Percentiles rank a stretch among this genome's conserved stretches.
Evolutionary conservation across 2,329 filamentous ascomycete genomes (phyloP).

Genomic region (Fusarium vanettenii): DNA sequence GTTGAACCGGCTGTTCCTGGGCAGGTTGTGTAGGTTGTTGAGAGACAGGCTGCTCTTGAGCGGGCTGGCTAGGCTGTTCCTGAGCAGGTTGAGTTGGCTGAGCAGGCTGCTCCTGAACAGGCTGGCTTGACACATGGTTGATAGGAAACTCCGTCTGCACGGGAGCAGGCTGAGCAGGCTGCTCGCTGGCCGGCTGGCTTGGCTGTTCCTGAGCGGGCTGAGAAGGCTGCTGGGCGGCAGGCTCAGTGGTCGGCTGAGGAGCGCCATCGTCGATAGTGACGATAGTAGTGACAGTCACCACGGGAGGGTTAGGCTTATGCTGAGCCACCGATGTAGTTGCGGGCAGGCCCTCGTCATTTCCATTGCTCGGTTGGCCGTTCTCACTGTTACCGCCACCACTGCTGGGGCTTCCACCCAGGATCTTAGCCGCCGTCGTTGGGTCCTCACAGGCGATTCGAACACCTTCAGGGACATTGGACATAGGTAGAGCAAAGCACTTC

Average conservation of each 20-base stretch:
- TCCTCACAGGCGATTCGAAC: constrained; percentile 62
- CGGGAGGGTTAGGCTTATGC: constrained; percentile 28
- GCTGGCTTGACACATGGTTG: background rate
- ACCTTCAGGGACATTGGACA: constrained; percentile 57
- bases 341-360: constrained; percentile 14
- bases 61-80: constrained; percentile 15
- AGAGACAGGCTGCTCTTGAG: constrained; percentile 1
- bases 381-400: constrained; percentile 2
- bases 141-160: background rate
- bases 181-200: background rate
- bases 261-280: constrained; percentile 44
- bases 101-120: constrained; percentile 13
- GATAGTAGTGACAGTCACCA: constrained; percentile 47
- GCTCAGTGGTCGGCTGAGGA: constrained; percentile 21
- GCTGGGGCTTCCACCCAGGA: constrained; percentile 52
- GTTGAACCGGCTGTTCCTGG: constrained; percentile 11
- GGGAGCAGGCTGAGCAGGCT: constrained; percentile 1
- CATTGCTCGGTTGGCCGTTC: constrained; percentile 13
- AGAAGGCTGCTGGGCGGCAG: constrained; percentile 3
- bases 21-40: constrained; percentile 14
- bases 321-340: constrained; percentile 22
- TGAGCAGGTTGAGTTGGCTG: constrained; percentile 16
- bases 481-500: constrained; percentile 66
- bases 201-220: constrained; percentile 8
- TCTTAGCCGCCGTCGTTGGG: constrained; percentile 51